These are phyloP conservation scores for Cladosporium austrohemisphaericum DNA, from an alignment of 2,329 filamentous ascomycete genomes.

Conservation along the genomic window DNA sequence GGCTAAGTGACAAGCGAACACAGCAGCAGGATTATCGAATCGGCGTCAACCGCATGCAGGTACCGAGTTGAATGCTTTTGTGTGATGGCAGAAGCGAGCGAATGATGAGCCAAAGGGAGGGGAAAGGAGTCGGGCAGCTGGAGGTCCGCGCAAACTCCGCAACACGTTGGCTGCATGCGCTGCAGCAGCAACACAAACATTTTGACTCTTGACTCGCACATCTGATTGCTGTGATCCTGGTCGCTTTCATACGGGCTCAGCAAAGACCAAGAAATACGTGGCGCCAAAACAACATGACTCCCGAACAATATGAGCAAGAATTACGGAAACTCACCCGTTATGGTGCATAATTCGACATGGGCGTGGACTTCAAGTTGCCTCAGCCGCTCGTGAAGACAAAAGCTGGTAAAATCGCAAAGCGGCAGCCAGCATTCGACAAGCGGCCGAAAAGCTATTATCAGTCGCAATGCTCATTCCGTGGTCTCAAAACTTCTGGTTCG, in stretches of 20 bases:
- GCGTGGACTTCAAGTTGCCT: background rate
- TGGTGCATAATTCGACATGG: background rate
- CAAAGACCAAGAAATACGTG: too few relatives aligned
- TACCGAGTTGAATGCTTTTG: conserved; percentile 1
- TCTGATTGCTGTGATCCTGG: too few relatives aligned
- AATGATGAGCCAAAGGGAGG: too few relatives aligned
- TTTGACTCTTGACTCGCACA: too few relatives aligned
- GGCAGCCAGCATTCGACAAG: background rate
- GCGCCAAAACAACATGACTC: background rate
- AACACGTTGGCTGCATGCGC: too few relatives aligned
- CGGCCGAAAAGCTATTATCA: conserved; percentile 11
- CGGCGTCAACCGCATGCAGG: conserved; percentile 3
- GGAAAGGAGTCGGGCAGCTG: too few relatives aligned
- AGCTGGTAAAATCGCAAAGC: background rate
- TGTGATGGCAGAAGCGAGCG: conserved; percentile 9
- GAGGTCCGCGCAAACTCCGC: background rate
- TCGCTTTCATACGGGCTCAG: too few relatives aligned
- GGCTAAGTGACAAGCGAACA: background rate
- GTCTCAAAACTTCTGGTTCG: conserved; percentile 1
- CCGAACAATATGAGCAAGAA: background rate
- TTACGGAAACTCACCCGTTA: background rate
- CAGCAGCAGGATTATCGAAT: background rate
- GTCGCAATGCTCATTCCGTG: conserved; percentile 18
- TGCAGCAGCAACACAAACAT: too few relatives aligned
- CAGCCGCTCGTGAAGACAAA: background rate